Conservation (phyloP, 176 grass and related monocot genomes). For the Stipa capillata region DNA sequence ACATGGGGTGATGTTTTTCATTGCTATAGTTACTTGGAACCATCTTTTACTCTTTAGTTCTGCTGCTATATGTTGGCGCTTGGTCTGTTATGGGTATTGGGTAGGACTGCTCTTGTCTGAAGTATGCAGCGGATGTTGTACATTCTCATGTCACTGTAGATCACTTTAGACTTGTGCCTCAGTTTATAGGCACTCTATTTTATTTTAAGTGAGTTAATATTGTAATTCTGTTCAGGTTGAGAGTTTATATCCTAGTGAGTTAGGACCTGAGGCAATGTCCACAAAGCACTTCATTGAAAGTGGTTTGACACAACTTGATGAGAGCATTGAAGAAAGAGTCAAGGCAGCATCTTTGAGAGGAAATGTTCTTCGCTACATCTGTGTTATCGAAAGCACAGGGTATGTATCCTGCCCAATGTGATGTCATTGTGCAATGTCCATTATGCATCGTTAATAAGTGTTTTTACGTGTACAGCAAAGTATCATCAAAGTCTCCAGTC, state of each 20-base stretch:
- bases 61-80: not conserved
- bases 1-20: not conserved
- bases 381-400: slow-evolving; percentile 51
- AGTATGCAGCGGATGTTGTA: too few species aligned
- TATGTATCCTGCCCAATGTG: slow-evolving; percentile 15
- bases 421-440: not conserved
- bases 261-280: slow-evolving; percentile 63
- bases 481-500: not conserved
- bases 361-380: slow-evolving; percentile 85
- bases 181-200: not conserved
- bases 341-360: slow-evolving; percentile 63
- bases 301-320: slow-evolving; percentile 60
- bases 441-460: not conserved
- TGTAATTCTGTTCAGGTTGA: slow-evolving; percentile 54
- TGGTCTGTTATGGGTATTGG: not conserved
- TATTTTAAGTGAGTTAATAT: not conserved
- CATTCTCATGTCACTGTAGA: too few species aligned
- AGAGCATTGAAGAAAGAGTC: slow-evolving; percentile 59
- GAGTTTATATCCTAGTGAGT: slow-evolving; percentile 79
- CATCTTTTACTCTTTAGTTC: too few species aligned
- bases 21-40: slow-evolving; percentile 3
- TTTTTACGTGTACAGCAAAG: not conserved
- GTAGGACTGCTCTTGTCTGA: not conserved
- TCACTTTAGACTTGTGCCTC: too few species aligned
- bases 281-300: slow-evolving; percentile 57